Percentiles rank a stretch among this genome's conserved stretches.
phyloP scores from a whole-genome alignment of 139 green algal species.

The Tetradesmus lagerheimii region DNA sequence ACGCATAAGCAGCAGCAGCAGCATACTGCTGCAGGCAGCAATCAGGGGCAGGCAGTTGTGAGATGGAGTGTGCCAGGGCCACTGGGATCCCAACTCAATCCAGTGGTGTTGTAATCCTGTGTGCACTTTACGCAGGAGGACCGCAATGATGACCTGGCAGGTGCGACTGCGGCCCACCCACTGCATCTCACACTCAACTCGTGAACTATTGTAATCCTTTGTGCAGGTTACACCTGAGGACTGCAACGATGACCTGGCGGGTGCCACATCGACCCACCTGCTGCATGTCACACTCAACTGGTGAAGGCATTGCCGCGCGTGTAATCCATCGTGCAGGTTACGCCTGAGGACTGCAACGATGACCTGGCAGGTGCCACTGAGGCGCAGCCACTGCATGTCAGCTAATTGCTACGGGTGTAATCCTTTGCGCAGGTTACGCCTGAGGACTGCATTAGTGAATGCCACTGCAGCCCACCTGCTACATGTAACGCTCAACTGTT shows the following conservation, averaged over 20 bases:
- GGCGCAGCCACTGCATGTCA: not conserved
- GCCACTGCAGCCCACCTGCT: conserved; percentile 36
- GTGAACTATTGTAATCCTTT: not conserved
- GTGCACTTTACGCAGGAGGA: conserved; percentile 25
- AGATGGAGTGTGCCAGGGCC: too few species aligned
- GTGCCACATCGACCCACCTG: too few species aligned
- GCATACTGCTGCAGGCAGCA: too few species aligned
- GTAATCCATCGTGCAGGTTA: conserved; percentile 1
- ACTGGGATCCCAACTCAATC: too few species aligned
- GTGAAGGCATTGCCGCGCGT: too few species aligned
- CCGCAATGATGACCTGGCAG: conserved; percentile 17
- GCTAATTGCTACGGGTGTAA: too few species aligned
- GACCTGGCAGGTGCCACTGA: conserved; percentile 37
- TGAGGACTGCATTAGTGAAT: conserved; percentile 30
- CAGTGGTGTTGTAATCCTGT: too few species aligned
- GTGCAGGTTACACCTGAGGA: conserved; percentile 33
- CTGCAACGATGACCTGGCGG: conserved; percentile 19
- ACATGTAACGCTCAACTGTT: too few species aligned
- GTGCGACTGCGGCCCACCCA: too few species aligned
- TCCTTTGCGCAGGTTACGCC: conserved; percentile 6
- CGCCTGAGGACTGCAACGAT: conserved; percentile 32
- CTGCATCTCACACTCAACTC: too few species aligned
- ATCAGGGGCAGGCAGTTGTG: too few species aligned
- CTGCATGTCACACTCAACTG: too few species aligned
- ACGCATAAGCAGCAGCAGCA: not conserved